Evolutionary conservation across 2,329 filamentous ascomycete species (phyloP).

Genomic region (Teratosphaeria zuluensis): DNA sequence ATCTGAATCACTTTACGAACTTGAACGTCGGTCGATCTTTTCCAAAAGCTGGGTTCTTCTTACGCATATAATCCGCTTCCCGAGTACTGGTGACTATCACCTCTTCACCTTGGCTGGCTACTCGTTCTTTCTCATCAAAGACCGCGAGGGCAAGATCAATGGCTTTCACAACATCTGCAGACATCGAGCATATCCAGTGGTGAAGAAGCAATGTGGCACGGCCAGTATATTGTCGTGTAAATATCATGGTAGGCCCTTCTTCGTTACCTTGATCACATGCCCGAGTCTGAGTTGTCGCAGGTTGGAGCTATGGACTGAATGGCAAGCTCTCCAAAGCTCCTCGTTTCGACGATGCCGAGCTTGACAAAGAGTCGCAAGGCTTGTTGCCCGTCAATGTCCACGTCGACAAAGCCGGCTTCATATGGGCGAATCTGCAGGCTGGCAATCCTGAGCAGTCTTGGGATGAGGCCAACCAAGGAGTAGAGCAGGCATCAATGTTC

Average conservation of each 20-base stretch:
- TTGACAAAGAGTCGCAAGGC: neutral
- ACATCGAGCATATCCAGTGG: constrained; percentile 51
- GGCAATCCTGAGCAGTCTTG: neutral
- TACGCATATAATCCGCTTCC: constrained; percentile 43
- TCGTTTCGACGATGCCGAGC: neutral
- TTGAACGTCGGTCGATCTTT: constrained; percentile 43
- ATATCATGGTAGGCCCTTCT: constrained; percentile 41
- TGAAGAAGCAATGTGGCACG: constrained; percentile 41
- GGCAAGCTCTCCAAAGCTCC: neutral
- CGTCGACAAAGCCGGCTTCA: constrained; percentile 1
- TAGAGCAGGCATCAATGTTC: neutral
- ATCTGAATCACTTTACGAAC: constrained; percentile 30
- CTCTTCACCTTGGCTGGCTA: constrained; percentile 42
- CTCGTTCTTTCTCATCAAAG: constrained; percentile 40
- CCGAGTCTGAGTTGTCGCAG: neutral
- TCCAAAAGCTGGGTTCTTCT: constrained; percentile 45
- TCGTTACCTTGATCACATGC: neutral
- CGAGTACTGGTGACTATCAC: constrained; percentile 46
- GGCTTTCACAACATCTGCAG: constrained; percentile 54
- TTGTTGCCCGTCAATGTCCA: neutral
- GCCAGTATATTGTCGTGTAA: constrained; percentile 46
- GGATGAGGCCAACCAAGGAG: neutral
- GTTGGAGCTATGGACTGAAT: neutral
- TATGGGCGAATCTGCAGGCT: neutral
- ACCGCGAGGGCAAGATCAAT: constrained; percentile 42